Evolutionary conservation across 225 moss, liverwort and hornwort species (phyloP).

Genomic region (Bryum argenteum): DNA sequence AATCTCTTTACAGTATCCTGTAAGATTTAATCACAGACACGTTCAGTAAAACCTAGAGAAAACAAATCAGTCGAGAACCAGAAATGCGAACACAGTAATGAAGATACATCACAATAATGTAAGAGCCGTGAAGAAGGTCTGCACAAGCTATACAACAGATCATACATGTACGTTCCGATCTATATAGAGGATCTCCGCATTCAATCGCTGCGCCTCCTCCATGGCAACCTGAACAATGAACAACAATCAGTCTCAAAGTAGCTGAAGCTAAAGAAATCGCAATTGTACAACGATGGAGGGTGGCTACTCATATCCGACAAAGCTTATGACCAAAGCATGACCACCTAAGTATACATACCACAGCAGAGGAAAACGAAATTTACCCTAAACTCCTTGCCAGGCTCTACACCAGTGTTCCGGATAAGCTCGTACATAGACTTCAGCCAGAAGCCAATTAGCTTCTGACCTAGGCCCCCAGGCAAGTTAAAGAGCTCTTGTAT

Average conservation of each 20-base stretch:
- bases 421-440: constrained; percentile 89
- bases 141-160: constrained; percentile 15
- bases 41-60: constrained; percentile 1
- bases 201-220: constrained; percentile 71
- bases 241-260: constrained; percentile 24
- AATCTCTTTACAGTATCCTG: constrained; percentile 72
- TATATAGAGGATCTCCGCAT: constrained; percentile 69
- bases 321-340: constrained; percentile 12
- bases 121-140: constrained; percentile 14
- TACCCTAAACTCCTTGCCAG: constrained; percentile 98
- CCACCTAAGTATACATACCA: constrained; percentile 1
- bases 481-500: constrained; percentile 61
- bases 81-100: constrained; percentile 13
- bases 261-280: constrained; percentile 3
- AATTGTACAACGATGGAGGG: background rate
- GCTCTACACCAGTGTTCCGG: constrained; percentile 93
- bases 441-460: constrained; percentile 72
- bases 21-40: constrained; percentile 22
- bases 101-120: constrained; percentile 12
- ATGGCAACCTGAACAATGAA: constrained; percentile 77
- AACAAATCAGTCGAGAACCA: constrained; percentile 11
- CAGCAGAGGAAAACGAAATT: constrained; percentile 30
- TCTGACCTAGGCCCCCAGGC: constrained; percentile 84
- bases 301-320: background rate
- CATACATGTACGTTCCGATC: constrained; percentile 88